Evolutionary conservation across 192 early-diverging fungal genomes (phyloP).

Genomic region (Diversispora eburnea): DNA sequence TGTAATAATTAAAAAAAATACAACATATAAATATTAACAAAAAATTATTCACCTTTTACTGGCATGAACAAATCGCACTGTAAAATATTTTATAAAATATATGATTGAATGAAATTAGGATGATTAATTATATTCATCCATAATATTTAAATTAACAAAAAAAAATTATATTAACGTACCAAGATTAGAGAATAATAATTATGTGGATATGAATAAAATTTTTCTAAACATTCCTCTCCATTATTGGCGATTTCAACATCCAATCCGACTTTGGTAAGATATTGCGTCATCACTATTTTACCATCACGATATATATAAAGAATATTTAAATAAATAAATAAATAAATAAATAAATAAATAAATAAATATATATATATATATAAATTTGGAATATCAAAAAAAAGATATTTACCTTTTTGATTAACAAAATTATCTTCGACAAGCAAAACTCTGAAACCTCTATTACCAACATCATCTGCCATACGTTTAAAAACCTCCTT

Average conservation of each 20-base stretch:
- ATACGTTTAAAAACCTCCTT: constrained; percentile 52
- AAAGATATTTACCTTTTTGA: constrained; percentile 38
- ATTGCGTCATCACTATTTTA: constrained; percentile 41
- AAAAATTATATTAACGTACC: constrained; percentile 29
- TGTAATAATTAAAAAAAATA: neutral
- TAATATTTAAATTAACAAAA: neutral
- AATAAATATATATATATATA: neutral
- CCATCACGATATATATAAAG: neutral
- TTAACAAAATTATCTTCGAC: constrained; percentile 58
- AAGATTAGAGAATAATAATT: constrained; percentile 49
- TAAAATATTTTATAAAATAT: neutral
- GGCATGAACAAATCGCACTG: constrained; percentile 60
- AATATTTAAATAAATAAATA: neutral
- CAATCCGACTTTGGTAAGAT: constrained; percentile 47
- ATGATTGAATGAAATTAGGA: neutral
- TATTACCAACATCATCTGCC: constrained; percentile 47
- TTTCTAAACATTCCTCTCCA: constrained; percentile 46
- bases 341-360: neutral
- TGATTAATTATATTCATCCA: neutral
- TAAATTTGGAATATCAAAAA: neutral
- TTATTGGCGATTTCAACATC: constrained; percentile 46
- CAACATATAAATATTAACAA: constrained; percentile 1
- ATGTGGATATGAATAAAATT: constrained; percentile 41
- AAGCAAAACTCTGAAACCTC: constrained; percentile 47
- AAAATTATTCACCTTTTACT: constrained; percentile 54